Conservation (phyloP, 2,329 filamentous ascomycete genomes). For the Aspergillus chevalieri region DNA sequence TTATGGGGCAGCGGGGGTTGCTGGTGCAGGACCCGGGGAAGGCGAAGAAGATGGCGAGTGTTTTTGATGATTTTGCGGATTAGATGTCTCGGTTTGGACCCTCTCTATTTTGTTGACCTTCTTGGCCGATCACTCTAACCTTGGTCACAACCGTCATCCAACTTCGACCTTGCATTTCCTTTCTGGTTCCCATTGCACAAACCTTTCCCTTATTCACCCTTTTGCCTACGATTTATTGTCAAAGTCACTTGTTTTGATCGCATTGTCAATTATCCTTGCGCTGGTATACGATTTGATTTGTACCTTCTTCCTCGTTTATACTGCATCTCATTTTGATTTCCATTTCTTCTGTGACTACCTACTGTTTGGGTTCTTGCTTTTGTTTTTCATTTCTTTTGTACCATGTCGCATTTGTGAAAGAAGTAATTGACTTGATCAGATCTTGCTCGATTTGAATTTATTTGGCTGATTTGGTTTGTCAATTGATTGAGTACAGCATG, state of each 20-base stretch:
- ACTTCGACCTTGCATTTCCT: not conserved
- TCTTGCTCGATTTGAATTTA: too few relatives aligned
- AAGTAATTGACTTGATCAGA: too few relatives aligned
- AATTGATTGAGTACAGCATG: too few relatives aligned
- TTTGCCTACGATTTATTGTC: not conserved
- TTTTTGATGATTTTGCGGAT: conserved; percentile 25
- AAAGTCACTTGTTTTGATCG: not conserved
- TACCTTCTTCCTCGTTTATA: not conserved
- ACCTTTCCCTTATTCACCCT: not conserved
- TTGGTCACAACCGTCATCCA: not conserved
- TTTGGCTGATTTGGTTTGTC: too few relatives aligned
- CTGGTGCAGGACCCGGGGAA: conserved; percentile 63
- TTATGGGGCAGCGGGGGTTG: conserved; percentile 60
- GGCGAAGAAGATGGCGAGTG: conserved; percentile 59
- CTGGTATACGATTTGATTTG: not conserved
- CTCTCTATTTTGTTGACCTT: too few relatives aligned
- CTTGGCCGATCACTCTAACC: not conserved
- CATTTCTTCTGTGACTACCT: too few relatives aligned
- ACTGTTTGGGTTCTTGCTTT: not conserved
- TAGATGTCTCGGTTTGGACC: not conserved
- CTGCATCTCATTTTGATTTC: too few relatives aligned
- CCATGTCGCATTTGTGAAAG: too few relatives aligned
- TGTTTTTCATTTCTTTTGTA: not conserved
- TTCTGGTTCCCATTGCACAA: not conserved
- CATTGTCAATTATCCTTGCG: not conserved